phyloP scores from a whole-genome alignment of 2,329 filamentous ascomycete species.

The Alternaria ethzedia region DNA sequence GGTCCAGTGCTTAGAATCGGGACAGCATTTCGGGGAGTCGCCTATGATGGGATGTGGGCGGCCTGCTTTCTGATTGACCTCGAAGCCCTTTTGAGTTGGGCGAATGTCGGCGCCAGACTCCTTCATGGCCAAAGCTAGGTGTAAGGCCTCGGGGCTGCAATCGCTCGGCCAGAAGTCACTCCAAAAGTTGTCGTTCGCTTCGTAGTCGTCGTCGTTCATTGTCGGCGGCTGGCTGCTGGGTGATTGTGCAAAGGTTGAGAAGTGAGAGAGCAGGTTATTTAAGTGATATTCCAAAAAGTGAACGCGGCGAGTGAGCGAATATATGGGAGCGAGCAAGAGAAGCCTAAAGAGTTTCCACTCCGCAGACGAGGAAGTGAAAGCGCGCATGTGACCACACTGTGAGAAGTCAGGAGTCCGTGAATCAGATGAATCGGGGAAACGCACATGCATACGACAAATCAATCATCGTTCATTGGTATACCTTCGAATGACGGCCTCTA shows the following conservation, averaged over 20 bases:
- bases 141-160: neutral
- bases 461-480: neutral
- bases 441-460: neutral
- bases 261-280: neutral
- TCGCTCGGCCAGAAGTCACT: neutral
- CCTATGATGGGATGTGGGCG: neutral
- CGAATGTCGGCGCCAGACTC: neutral
- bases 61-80: neutral
- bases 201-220: neutral
- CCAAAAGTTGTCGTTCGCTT: neutral
- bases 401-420: too few species aligned
- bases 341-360: neutral
- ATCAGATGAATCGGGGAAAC: neutral
- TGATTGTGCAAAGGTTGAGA: neutral
- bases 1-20: neutral
- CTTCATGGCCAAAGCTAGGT: neutral
- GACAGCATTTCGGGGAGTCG: neutral
- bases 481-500: slow-evolving; percentile 4
- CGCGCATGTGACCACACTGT: neutral
- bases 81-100: neutral
- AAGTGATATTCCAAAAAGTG: neutral
- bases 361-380: neutral
- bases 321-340: neutral
- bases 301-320: neutral
- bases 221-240: neutral